phyloP scores from a whole-genome alignment of 2,329 filamentous ascomycete genomes.

The Penicillium sp. region DNA sequence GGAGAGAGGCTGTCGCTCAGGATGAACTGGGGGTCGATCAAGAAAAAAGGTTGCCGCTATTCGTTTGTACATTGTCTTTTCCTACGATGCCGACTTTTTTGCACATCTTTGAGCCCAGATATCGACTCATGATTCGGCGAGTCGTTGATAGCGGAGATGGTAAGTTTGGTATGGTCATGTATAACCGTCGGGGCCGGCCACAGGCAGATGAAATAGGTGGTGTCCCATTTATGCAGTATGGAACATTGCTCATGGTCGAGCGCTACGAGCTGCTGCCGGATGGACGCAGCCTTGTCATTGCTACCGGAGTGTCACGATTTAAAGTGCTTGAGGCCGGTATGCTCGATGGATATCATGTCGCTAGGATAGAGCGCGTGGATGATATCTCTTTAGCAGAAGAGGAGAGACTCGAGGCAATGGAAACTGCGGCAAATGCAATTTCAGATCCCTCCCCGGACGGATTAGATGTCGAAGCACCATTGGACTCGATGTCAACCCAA shows the following conservation, averaged over 20 bases:
- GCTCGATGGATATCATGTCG: slow-evolving; percentile 76
- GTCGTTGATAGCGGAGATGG: slow-evolving; percentile 68
- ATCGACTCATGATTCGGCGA: slow-evolving; percentile 83
- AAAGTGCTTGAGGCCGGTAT: slow-evolving; percentile 63
- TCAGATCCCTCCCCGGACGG: slow-evolving; percentile 7
- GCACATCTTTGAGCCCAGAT: slow-evolving; percentile 90
- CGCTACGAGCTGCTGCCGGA: slow-evolving; percentile 73
- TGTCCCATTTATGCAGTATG: slow-evolving; percentile 68
- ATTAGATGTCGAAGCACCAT: slow-evolving; percentile 25
- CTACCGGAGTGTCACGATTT: slow-evolving; percentile 74
- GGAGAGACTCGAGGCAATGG: slow-evolving; percentile 70
- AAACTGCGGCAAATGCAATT: slow-evolving; percentile 49
- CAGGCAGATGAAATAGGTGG: slow-evolving; percentile 55
- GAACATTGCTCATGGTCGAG: slow-evolving; percentile 75
- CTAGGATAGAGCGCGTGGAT: slow-evolving; percentile 73
- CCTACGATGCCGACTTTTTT: slow-evolving; percentile 82
- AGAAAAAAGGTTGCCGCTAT: slow-evolving; percentile 68
- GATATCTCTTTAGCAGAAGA: slow-evolving; percentile 82
- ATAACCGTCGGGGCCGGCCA: slow-evolving; percentile 56
- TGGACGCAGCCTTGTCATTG: slow-evolving; percentile 79
- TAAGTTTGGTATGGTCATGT: slow-evolving; percentile 84
- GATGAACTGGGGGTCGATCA: slow-evolving; percentile 55
- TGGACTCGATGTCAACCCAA: slow-evolving; percentile 64
- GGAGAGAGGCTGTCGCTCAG: slow-evolving; percentile 59
- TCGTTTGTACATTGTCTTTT: slow-evolving; percentile 79